Evolutionary conservation across 495 filamentous ascomycete species (phyloP).

Genomic region (Penicillium samsonianum): DNA sequence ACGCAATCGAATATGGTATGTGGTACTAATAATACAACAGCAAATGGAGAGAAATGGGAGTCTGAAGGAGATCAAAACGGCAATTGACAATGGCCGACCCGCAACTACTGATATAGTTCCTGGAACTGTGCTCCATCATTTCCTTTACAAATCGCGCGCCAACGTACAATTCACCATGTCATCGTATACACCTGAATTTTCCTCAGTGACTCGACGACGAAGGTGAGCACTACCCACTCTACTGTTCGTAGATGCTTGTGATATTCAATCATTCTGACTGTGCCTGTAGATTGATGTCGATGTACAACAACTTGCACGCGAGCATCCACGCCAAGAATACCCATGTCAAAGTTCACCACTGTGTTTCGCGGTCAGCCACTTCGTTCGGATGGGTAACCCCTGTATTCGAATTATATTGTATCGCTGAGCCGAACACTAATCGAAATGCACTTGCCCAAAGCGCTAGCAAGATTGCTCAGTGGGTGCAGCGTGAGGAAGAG

Average conservation of each 20-base stretch:
- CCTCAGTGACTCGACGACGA: constrained; percentile 62
- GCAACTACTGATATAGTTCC: constrained; percentile 73
- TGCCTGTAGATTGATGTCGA: constrained; percentile 64
- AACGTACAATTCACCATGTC: constrained; percentile 98
- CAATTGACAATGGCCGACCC: constrained; percentile 71
- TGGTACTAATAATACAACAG: constrained; percentile 23
- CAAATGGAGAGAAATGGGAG: constrained; percentile 74
- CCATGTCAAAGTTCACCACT: constrained; percentile 83
- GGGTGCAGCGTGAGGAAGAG: constrained; percentile 89
- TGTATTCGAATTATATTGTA: constrained; percentile 88
- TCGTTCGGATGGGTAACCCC: constrained; percentile 90
- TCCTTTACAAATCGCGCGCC: constrained; percentile 86
- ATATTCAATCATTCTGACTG: background rate
- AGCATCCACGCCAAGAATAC: constrained; percentile 79
- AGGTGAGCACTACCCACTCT: constrained; percentile 40
- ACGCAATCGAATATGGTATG: background rate
- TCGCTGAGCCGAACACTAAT: constrained; percentile 76
- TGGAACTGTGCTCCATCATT: constrained; percentile 78
- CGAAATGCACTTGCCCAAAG: constrained; percentile 79
- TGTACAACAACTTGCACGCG: constrained; percentile 83
- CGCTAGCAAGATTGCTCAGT: constrained; percentile 83
- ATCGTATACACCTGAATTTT: constrained; percentile 72
- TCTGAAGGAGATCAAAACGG: constrained; percentile 70
- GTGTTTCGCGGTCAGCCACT: constrained; percentile 67
- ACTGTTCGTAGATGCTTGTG: too few species aligned